These are phyloP conservation scores for Cyberlindnera veronae DNA, from an alignment of 805 yeast genomes.

Conservation along the genomic window DNA sequence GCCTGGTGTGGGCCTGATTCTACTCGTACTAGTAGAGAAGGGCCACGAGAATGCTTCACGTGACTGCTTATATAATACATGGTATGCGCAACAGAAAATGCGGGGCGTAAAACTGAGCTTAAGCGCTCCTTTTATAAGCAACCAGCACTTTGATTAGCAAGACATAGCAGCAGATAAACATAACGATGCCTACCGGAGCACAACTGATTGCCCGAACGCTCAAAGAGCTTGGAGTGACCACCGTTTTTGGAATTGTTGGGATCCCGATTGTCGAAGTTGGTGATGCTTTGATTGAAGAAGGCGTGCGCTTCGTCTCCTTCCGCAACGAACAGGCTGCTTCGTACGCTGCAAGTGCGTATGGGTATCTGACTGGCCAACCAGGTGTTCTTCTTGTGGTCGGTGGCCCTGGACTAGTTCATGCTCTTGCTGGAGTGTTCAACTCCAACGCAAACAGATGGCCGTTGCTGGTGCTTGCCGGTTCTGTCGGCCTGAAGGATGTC, in stretches of 20 bases:
- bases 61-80: too few relatives aligned
- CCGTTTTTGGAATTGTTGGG: slow-evolving; percentile 70
- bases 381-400: slow-evolving; percentile 71
- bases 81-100: too few relatives aligned
- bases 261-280: slow-evolving; percentile 74
- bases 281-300: slow-evolving; percentile 50
- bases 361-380: slow-evolving; percentile 60
- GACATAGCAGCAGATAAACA: too few relatives aligned
- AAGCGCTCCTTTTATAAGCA: too few relatives aligned
- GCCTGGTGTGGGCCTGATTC: too few relatives aligned
- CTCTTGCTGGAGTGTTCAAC: slow-evolving; percentile 63
- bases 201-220: slow-evolving; percentile 46
- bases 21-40: too few relatives aligned
- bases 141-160: too few relatives aligned
- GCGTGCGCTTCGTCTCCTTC: slow-evolving; percentile 55
- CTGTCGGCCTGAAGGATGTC: slow-evolving; percentile 44
- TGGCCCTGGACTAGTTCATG: slow-evolving; percentile 71
- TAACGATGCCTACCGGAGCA: slow-evolving; percentile 34
- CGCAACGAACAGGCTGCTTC: slow-evolving; percentile 75
- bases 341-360: slow-evolving; percentile 71
- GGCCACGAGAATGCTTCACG: too few relatives aligned
- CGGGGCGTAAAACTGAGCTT: too few relatives aligned
- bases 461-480: slow-evolving; percentile 61
- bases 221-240: slow-evolving; percentile 46
- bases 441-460: slow-evolving; percentile 65